These are phyloP conservation scores for Apiotrichum akiyoshidainum DNA, from an alignment of 1,284 basidiomycete genomes.

Conservation along the genomic window DNA sequence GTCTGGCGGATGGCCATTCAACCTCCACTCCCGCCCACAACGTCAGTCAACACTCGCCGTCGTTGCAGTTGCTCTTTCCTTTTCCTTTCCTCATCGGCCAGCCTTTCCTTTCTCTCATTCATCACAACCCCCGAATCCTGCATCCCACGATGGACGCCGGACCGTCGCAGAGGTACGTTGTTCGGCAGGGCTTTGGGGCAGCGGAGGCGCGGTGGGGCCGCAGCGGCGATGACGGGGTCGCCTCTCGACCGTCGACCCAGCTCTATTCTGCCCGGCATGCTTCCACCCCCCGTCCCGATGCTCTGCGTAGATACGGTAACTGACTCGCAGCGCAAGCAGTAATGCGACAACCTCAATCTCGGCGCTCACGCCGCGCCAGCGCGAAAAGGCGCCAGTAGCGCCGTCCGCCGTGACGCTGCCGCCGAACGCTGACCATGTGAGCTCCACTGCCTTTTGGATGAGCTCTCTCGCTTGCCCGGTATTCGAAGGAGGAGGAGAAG, in stretches of 20 bases:
- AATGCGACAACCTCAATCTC: no score
- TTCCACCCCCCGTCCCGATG: no score
- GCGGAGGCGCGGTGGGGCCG: neutral
- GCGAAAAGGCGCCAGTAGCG: slow-evolving; percentile 15
- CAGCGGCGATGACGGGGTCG: no score
- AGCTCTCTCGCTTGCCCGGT: no score
- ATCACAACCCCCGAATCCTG: neutral
- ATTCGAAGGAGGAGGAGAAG: neutral
- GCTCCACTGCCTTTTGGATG: neutral
- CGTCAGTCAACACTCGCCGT: no score
- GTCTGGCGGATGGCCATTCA: no score
- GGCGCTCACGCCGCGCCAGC: slow-evolving; percentile 13
- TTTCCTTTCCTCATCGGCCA: neutral
- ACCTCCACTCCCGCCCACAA: no score
- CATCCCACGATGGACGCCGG: neutral
- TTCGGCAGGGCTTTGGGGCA: neutral
- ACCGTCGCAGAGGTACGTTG: neutral
- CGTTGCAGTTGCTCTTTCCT: no score
- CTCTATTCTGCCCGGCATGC: no score
- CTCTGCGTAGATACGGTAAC: no score
- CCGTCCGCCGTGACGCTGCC: slow-evolving; percentile 12
- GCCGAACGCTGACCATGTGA: slow-evolving; percentile 14
- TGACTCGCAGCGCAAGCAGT: no score
- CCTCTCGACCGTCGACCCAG: no score
- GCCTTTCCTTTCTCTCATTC: neutral